These are phyloP conservation scores for Fusarium virguliforme DNA, from an alignment of 2,329 filamentous ascomycete species.

Conservation along the genomic window DNA sequence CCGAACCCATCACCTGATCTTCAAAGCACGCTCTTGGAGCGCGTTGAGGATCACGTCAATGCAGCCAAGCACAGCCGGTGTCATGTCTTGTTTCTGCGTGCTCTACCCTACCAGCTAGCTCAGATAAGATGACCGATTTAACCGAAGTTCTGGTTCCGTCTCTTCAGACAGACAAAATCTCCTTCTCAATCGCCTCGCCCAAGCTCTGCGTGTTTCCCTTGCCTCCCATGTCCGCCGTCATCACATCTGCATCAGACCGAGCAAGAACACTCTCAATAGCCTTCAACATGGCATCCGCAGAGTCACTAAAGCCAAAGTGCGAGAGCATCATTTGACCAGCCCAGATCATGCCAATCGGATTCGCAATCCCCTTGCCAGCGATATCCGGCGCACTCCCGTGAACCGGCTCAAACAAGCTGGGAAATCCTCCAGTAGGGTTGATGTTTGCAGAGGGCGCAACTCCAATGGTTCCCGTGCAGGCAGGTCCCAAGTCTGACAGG, in stretches of 20 bases:
- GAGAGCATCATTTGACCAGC: slow-evolving; percentile 74
- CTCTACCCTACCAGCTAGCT: too few species aligned
- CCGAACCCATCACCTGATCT: neutral
- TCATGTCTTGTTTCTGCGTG: neutral
- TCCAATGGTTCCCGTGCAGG: slow-evolving; percentile 79
- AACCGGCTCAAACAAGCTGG: slow-evolving; percentile 76
- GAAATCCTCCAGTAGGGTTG: slow-evolving; percentile 69
- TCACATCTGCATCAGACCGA: slow-evolving; percentile 53
- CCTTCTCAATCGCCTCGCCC: slow-evolving; percentile 45
- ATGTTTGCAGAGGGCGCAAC: slow-evolving; percentile 81
- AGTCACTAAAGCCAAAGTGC: slow-evolving; percentile 48
- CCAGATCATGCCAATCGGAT: slow-evolving; percentile 82
- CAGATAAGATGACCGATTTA: neutral
- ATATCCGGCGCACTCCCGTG: slow-evolving; percentile 83
- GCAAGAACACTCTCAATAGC: slow-evolving; percentile 77
- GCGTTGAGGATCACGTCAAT: neutral
- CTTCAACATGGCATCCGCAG: slow-evolving; percentile 69
- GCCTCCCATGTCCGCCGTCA: slow-evolving; percentile 55
- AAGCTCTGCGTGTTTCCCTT: slow-evolving; percentile 47
- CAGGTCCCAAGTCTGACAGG: slow-evolving; percentile 79
- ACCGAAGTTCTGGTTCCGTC: neutral
- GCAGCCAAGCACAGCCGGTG: too few species aligned
- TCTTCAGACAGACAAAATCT: slow-evolving; percentile 19
- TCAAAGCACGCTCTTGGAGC: neutral
- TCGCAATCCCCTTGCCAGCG: slow-evolving; percentile 80